Evolutionary conservation across 768 basidiomycete species (phyloP).

Genomic region (Psilocybe subaeruginosa): DNA sequence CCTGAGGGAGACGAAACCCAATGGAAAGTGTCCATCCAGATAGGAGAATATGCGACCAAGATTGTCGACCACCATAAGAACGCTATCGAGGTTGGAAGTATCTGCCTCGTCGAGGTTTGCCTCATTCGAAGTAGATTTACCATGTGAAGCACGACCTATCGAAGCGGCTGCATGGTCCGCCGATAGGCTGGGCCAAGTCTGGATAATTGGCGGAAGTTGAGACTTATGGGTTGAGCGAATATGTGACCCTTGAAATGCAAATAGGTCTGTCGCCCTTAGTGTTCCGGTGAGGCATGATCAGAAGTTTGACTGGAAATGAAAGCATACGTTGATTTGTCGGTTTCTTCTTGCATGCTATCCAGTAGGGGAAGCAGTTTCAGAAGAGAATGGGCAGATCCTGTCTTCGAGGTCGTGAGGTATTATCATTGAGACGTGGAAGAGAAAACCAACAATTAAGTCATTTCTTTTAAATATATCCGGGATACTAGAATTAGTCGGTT

Average conservation of each 20-base stretch:
- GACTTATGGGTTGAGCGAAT: slow-evolving; percentile 47
- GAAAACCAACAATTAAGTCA: slow-evolving; percentile 56
- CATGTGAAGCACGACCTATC: slow-evolving; percentile 47
- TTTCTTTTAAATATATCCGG: slow-evolving; percentile 80
- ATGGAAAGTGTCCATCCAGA: slow-evolving; percentile 76
- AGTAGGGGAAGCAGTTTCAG: slow-evolving; percentile 71
- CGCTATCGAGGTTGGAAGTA: slow-evolving; percentile 61
- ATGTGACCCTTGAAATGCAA: slow-evolving; percentile 77
- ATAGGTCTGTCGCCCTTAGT: slow-evolving; percentile 73
- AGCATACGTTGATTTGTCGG: slow-evolving; percentile 63
- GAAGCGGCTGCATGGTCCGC: slow-evolving; percentile 60
- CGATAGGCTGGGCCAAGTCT: slow-evolving; percentile 69
- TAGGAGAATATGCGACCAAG: slow-evolving; percentile 63
- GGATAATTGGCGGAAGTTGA: slow-evolving; percentile 60
- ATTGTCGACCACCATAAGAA: slow-evolving; percentile 64
- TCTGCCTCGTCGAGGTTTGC: slow-evolving; percentile 45
- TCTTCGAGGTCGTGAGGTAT: slow-evolving; percentile 44
- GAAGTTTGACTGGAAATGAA: slow-evolving; percentile 4
- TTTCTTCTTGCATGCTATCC: slow-evolving; percentile 70
- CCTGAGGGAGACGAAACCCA: slow-evolving; percentile 56
- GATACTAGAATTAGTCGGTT: slow-evolving; percentile 42
- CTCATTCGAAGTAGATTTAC: slow-evolving; percentile 33
- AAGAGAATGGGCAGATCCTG: slow-evolving; percentile 77
- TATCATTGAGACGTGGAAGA: neutral
- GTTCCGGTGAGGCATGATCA: slow-evolving; percentile 14